Evolutionary conservation across 2,329 filamentous ascomycete genomes (phyloP), one percentile per base, ranked within the genome.

Genomic region (Scedosporium dehoogii): DNA sequence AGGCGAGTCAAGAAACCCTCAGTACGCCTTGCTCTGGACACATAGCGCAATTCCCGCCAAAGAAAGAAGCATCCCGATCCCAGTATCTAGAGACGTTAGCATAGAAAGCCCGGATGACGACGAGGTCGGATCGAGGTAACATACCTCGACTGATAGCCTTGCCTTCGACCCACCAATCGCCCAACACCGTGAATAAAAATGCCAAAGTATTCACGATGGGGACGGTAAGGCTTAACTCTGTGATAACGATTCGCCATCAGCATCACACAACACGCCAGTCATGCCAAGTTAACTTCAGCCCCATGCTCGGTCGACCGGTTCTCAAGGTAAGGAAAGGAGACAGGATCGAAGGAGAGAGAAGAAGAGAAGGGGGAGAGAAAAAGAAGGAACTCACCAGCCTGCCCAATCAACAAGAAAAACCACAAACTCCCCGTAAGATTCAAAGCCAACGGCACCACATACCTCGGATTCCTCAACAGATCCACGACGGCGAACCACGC

Each of bases 331-430:
- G n/a, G n/a, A n/a, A n/a, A n/a, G n/a, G n/a, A n/a, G n/a, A n/a
- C n/a, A n/a, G n/a, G n/a, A n/a, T n/a, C n/a, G n/a, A n/a, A n/a
- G n/a, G n/a, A n/a, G n/a, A n/a, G n/a, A n/a, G n/a, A 27, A 44
- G 53, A 62, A 42, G 57, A 46, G 44, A 14, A 57, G 10, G 6
- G n/a, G 21, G 21, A 23, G 4, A 53, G 44, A 21, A 16, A 62
- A 60, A 61, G 62, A 23, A 60, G 42, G 29, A 64, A 82, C 88
- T 68, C 75, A 96, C 92, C 92, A 69, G 92, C 92, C 73, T 94
- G 85, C 6, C 93, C 93, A 75, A 97, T 93, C 66, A 97, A 79
- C 67, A 97, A 75, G 69, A 97, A 97, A 76, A 97, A 97, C 93
- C 93, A 97, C 62, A 97, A 82, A 71, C 91, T 96, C 33, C 93